Evolutionary conservation across 768 basidiomycete genomes (phyloP).

Genomic region (Paxillus rubicundulus): DNA sequence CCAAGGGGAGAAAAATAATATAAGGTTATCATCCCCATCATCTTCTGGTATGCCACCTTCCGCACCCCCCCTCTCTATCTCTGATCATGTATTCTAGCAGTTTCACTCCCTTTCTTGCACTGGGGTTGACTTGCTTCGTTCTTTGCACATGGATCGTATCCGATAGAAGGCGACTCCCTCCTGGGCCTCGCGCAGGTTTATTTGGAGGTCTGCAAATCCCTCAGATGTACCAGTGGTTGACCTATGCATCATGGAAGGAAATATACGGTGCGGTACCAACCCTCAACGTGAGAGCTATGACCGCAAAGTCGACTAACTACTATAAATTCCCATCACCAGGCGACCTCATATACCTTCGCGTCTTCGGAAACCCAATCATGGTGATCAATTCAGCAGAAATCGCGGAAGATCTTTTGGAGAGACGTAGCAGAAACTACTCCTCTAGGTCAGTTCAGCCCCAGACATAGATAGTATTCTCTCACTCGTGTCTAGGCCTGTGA

Average conservation of each 20-base stretch:
- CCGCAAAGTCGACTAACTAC: background rate
- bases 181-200: constrained; percentile 42
- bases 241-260: constrained; percentile 44
- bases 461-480: background rate
- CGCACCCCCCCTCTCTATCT: background rate
- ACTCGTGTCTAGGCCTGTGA: constrained; percentile 28
- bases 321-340: constrained; percentile 27
- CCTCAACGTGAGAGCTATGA: background rate
- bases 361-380: constrained; percentile 46
- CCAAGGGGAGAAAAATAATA: background rate
- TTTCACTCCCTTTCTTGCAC: constrained; percentile 1
- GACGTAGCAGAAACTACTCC: constrained; percentile 43
- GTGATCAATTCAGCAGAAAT: constrained; percentile 43
- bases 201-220: constrained; percentile 35
- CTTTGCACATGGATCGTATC: constrained; percentile 11
- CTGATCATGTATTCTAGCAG: background rate
- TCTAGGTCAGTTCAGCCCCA: constrained; percentile 23
- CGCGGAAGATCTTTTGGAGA: constrained; percentile 45
- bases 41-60: background rate
- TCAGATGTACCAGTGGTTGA: constrained; percentile 40
- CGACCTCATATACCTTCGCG: constrained; percentile 44
- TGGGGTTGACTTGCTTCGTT: constrained; percentile 9
- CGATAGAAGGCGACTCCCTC: constrained; percentile 29
- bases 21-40: background rate
- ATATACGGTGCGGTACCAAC: constrained; percentile 35